These are phyloP conservation scores for Solanum chilense DNA, from an alignment of 257 asterid genomes.

Conservation along the genomic window DNA sequence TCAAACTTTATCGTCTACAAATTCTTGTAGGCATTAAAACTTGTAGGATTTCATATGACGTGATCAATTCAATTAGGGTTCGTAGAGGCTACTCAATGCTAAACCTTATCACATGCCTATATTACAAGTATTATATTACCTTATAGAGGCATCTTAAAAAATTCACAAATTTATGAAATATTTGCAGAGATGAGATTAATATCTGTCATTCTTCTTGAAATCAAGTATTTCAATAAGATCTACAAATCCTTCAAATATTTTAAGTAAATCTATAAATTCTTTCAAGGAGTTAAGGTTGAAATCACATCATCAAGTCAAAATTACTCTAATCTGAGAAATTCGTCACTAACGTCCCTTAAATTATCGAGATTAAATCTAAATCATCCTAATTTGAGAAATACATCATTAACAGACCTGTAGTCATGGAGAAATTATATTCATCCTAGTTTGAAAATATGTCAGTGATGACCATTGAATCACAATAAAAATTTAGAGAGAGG, in stretches of 20 bases:
- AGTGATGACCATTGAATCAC: neutral
- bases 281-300: neutral
- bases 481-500: neutral
- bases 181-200: neutral
- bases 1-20: neutral
- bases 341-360: neutral
- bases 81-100: neutral
- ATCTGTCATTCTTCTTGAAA: neutral
- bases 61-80: neutral
- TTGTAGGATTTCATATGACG: neutral
- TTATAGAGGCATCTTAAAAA: neutral
- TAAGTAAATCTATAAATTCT: neutral
- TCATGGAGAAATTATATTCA: neutral
- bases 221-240: neutral
- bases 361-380: neutral
- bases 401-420: neutral
- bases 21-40: neutral
- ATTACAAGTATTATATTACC: neutral
- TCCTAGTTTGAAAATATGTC: neutral
- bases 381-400: neutral
- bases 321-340: neutral
- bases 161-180: neutral
- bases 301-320: neutral
- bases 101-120: neutral
- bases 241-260: neutral